Evolutionary conservation across 208 protist genomes (phyloP).

Genomic region (Leishmania amazonensis): DNA sequence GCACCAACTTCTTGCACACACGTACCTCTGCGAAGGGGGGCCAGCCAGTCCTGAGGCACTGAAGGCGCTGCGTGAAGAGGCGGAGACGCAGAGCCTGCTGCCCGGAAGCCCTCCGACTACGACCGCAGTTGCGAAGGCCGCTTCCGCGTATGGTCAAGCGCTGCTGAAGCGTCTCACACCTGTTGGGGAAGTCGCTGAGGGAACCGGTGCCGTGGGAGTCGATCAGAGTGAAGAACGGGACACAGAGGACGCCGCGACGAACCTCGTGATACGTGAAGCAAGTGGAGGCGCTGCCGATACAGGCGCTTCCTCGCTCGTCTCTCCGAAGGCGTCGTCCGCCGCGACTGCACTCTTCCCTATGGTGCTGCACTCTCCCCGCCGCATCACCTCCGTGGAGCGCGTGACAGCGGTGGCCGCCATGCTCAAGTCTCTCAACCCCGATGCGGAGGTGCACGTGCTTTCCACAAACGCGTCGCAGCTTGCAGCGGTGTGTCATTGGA

Average conservation of each 20-base stretch:
- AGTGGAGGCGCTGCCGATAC: neutral
- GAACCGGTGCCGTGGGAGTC: no score
- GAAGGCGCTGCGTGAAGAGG: constrained; percentile 50
- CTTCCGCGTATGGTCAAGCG: constrained; percentile 23
- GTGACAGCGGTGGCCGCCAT: constrained; percentile 84
- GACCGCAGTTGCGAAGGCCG: neutral
- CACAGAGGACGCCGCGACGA: neutral
- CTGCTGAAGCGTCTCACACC: constrained; percentile 22
- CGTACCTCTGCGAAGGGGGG: constrained; percentile 65
- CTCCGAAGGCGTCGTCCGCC: neutral
- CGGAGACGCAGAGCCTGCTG: constrained; percentile 30
- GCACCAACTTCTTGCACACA: constrained; percentile 82
- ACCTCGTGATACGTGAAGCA: constrained; percentile 5
- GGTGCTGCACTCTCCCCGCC: constrained; percentile 38
- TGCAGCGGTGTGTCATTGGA: constrained; percentile 63
- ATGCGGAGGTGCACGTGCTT: constrained; percentile 77
- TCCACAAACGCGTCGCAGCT: constrained; percentile 61
- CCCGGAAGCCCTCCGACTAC: neutral
- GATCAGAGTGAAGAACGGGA: neutral
- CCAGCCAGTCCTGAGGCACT: constrained; percentile 51
- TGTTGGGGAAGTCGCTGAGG: neutral
- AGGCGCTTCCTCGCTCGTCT: neutral
- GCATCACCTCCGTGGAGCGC: constrained; percentile 69
- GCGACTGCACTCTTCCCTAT: neutral
- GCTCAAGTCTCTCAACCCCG: constrained; percentile 88